phyloP scores from a whole-genome alignment of 495 filamentous ascomycete genomes.

The Hyaloscypha finlandica region DNA sequence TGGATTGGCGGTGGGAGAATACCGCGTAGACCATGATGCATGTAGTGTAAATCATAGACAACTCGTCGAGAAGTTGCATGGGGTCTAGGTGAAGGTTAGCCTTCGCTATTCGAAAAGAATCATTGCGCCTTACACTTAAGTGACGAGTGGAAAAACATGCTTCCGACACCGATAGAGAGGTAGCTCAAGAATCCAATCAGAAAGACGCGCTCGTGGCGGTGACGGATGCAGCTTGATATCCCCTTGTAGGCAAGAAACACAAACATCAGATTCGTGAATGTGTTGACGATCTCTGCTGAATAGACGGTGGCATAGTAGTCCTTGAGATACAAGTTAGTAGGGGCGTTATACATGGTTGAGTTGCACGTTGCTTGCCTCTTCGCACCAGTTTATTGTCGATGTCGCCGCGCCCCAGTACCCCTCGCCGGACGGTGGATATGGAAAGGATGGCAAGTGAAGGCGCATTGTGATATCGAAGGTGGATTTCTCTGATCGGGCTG shows the following conservation, averaged over 20 bases:
- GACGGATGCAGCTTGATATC: slow-evolving; percentile 63
- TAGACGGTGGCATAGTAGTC: slow-evolving; percentile 62
- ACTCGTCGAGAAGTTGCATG: slow-evolving; percentile 94
- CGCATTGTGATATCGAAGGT: background rate
- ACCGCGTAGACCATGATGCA: slow-evolving; percentile 85
- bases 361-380: slow-evolving; percentile 53
- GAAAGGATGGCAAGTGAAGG: slow-evolving; percentile 42
- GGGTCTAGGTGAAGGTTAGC: slow-evolving; percentile 60
- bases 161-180: slow-evolving; percentile 72
- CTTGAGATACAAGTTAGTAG: slow-evolving; percentile 34
- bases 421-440: slow-evolving; percentile 52
- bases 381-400: slow-evolving; percentile 88
- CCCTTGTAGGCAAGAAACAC: slow-evolving; percentile 71
- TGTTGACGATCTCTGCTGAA: slow-evolving; percentile 64
- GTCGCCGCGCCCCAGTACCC: slow-evolving; percentile 85
- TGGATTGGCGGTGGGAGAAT: slow-evolving; percentile 68
- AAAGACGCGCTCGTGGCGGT: slow-evolving; percentile 73
- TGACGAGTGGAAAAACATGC: slow-evolving; percentile 77
- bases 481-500: too few species aligned
- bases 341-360: background rate
- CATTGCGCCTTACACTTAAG: slow-evolving; percentile 72
- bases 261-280: slow-evolving; percentile 78
- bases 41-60: slow-evolving; percentile 97
- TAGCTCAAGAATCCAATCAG: slow-evolving; percentile 68
- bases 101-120: slow-evolving; percentile 9